phyloP scores from a whole-genome alignment of 352 stramenopile species.

The Globisporangium lucens region DNA sequence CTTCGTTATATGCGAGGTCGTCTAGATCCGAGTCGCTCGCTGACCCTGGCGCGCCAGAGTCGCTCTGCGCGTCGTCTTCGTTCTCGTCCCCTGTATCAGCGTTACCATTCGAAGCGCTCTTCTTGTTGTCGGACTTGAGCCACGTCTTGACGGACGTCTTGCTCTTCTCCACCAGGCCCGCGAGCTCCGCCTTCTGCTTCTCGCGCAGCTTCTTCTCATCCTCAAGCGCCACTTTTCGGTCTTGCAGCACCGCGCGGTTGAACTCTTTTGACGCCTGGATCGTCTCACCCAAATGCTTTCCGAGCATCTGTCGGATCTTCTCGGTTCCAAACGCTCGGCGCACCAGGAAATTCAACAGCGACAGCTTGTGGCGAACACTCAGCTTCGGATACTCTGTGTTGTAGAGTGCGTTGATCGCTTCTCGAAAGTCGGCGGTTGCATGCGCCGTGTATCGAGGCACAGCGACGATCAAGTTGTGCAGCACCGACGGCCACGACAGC shows the following conservation, averaged over 20 bases:
- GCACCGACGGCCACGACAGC: constrained; percentile 75
- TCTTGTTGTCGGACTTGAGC: constrained; percentile 60
- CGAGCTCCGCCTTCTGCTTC: constrained; percentile 66
- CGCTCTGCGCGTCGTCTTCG: constrained; percentile 37
- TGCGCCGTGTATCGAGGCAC: constrained; percentile 68
- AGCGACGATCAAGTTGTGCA: constrained; percentile 60
- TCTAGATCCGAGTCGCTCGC: constrained; percentile 65
- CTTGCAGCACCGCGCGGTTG: constrained; percentile 58
- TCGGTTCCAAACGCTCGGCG: constrained; percentile 56
- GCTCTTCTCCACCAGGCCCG: constrained; percentile 39
- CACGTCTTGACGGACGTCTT: constrained; percentile 64
- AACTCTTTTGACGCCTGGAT: constrained; percentile 72
- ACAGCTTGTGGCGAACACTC: constrained; percentile 61
- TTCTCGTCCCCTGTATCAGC: constrained; percentile 13
- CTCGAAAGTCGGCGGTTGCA: constrained; percentile 33
- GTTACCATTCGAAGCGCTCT: constrained; percentile 1
- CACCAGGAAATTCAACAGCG: constrained; percentile 69
- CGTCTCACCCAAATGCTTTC: constrained; percentile 51
- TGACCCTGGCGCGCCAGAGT: constrained; percentile 32
- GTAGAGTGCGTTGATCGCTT: constrained; percentile 43
- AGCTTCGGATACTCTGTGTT: constrained; percentile 54
- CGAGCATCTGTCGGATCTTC: constrained; percentile 57
- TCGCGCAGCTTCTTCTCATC: constrained; percentile 82
- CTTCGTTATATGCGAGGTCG: constrained; percentile 54
- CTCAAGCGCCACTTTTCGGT: constrained; percentile 62